Base-by-base conservation (phyloP, 768 basidiomycete species). In the Phlegmacium glaucopus region DNA sequence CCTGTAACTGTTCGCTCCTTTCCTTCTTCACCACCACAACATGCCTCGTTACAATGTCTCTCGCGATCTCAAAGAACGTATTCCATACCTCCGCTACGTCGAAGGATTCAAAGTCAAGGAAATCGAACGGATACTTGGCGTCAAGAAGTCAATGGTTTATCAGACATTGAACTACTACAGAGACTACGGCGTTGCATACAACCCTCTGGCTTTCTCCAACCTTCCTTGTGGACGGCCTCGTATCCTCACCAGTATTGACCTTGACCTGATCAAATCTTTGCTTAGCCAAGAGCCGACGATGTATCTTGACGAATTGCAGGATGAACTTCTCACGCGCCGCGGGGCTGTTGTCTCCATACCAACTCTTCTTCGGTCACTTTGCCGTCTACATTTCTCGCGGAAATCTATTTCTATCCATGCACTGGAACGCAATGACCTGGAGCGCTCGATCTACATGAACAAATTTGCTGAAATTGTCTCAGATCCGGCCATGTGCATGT, bases 271-370 rank as follows among this genome's bases (percentile, higher is more conserved):
- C 2, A 46, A 39, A 17, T 29, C 41, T 10, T 17, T 53, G 6
- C 39, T 53, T 3, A 42, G 39, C 18, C 7, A 48, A 12, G 47
- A 41, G 4, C 29, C 40, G 13, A 48, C 39, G 11, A 34, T 50
- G 29, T 54, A 54, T 32, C 51, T 52, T 11, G 46, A 53, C 26
- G 45, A 53, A 35, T 12, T 56, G 10, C 49, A 56, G 22, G 45
- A 56, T 46, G n/a, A 41, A 13, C 39, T 56, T 11, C 36, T 30
- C 8, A n/a, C n/a, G 4, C 44, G 27, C 13, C 27, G 41, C 18
- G 40, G 47, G 8, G 15, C 42, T 28, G 1, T 4, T 16, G 18
- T 53, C 11, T 56, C 49, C 6, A 29, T 50, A 2, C 50, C 54
- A 39, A 56, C 42, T 3, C 25, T 56, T 15, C 42, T 56, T 26